Evolutionary conservation across 177 flowering plant genomes (phyloP), one percentile per base, ranked within the genome.

Genomic region (Telopea speciosissima): DNA sequence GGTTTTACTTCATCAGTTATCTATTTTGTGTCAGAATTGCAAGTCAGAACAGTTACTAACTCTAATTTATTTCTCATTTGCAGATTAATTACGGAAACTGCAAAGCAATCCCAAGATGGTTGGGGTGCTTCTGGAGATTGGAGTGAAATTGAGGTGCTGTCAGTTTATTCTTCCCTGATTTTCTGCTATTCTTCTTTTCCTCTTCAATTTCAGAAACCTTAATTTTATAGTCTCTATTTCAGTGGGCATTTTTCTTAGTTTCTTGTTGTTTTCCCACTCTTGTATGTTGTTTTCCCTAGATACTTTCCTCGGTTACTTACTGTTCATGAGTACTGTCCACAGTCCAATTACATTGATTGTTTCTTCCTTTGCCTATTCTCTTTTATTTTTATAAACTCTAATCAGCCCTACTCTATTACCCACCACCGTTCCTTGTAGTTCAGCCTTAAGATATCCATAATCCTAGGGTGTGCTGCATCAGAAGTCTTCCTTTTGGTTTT

Each of bases 31-130:
- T 19, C 26, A 14, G 2, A 9, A 25, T 1, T 19, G 5, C 8
- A 59, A 40, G 5, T 21, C 12, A 22, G 24, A 40, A 58, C 13
- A 23, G 19, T 5, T 33, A 49, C 59, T 3, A 23, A 60, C 17
- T 26, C 49, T 63, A 61, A 21, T 62, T 19, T 64, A 33, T 70
- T 42, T 24, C 54, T 28, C 69, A n/a, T 42, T 72, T 76, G 71
- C 86, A 93, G 95, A 81, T 72, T 93, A 71, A 82, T 93, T 40
- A 90, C 95, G 1, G 98, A 90, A 67, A 84, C 88, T 45, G 92
- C 82, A 31, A 87, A 70, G 81, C 87, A 82, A 78, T 85, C 91
- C 25, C 93, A 88, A 75, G 83, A 52, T 78, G 83, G 79, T 62
- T 86, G 86, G 92, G 82, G 81, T 72, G 72, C 75, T 75, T 82